Evolutionary conservation across 148 eudicot genomes (phyloP), one percentile per base, ranked within the genome.

Genomic region (Chenopodium berlandieri): DNA sequence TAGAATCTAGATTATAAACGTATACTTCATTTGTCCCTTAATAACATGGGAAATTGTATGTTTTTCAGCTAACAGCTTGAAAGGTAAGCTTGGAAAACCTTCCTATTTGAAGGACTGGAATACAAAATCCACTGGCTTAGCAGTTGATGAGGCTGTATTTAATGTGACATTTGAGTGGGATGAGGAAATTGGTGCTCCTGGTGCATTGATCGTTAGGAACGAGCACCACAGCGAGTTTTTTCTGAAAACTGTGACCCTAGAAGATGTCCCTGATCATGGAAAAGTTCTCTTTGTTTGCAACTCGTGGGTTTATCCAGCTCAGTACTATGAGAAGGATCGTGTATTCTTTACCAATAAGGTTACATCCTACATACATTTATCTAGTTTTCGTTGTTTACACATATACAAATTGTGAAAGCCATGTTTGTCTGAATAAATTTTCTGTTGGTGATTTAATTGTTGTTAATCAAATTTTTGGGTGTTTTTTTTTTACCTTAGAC

Each of bases 281-380:
- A 86, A 77, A 23, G 12, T 95, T 32, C 91, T 87, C 50, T 95
- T 93, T 73, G 83, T 89, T 44, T 94, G 97, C 81, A 89, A 93
- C 75, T 91, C 97, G 1, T 92, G 97, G 97, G 89, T 94, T 68
- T 93, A 94, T 84, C 97, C 93, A 1, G 82, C 86, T 71, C 74
- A 89, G 7, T 12, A 44, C 20, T 93, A 89, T 85, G 71, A 89
- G 58, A 88, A 68, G 56, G 88, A 87, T 52, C 92, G 97, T 6
- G 32, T 93, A n/a, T 94, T 94, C 88, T 94, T 94, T 80, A 81
- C 86, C 31, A 93, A 93, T 85, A 88, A 93, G 98, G 98, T 94
- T 73, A 58, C 19, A 56, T 56, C 22, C 62, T 56, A 56, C 62
- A 4, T 72, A 63, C 8, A 3, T 72, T 7, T 10, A 11, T 56